A percentile compares a stretch with the other conserved stretches of the same genome.
Evolutionary conservation across 495 filamentous ascomycete species (phyloP).

Genomic region (Neurospora sp.): DNA sequence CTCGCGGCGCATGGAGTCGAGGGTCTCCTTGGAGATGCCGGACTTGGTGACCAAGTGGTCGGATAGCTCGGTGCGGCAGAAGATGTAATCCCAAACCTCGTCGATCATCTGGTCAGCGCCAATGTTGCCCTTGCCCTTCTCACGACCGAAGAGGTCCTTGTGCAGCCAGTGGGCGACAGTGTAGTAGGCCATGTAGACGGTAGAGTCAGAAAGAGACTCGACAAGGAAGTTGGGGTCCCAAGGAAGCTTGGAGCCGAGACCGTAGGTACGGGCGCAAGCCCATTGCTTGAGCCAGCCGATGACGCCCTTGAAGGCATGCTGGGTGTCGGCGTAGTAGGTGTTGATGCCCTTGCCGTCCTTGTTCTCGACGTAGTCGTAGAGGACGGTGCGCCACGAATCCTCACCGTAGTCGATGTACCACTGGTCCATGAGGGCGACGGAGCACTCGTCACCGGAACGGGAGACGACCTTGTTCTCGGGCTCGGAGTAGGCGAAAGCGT

Average conservation of each 20-base stretch:
- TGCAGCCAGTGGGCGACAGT: conserved; percentile 85
- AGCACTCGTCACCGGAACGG: conserved; percentile 66
- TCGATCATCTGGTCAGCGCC: conserved; percentile 85
- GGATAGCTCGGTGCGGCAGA: conserved; percentile 50
- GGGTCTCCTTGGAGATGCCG: conserved; percentile 57
- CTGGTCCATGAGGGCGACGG: conserved; percentile 88
- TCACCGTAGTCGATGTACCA: conserved; percentile 97
- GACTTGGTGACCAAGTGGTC: conserved; percentile 49
- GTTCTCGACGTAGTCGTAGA: conserved; percentile 64
- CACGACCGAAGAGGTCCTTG: conserved; percentile 63
- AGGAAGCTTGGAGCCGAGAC: conserved; percentile 88
- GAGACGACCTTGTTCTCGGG: conserved; percentile 82
- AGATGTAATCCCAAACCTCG: conserved; percentile 94
- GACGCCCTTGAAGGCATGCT: conserved; percentile 73
- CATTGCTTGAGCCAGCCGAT: conserved; percentile 89
- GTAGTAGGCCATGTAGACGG: conserved; percentile 96
- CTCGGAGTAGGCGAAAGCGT: conserved; percentile 88
- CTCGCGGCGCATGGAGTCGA: conserved; percentile 73
- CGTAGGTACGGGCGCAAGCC: conserved; percentile 88
- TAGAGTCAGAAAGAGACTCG: conserved; percentile 84
- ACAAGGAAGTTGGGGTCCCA: conserved; percentile 89
- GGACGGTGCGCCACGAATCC: conserved; percentile 60
- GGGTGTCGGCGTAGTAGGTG: conserved; percentile 67
- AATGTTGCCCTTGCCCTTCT: conserved; percentile 53
- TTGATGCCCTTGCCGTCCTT: conserved; percentile 55